Evolutionary conservation across 345 rosid species (phyloP), one percentile per base, ranked within the genome.

Genomic region (Brassica nigra): DNA sequence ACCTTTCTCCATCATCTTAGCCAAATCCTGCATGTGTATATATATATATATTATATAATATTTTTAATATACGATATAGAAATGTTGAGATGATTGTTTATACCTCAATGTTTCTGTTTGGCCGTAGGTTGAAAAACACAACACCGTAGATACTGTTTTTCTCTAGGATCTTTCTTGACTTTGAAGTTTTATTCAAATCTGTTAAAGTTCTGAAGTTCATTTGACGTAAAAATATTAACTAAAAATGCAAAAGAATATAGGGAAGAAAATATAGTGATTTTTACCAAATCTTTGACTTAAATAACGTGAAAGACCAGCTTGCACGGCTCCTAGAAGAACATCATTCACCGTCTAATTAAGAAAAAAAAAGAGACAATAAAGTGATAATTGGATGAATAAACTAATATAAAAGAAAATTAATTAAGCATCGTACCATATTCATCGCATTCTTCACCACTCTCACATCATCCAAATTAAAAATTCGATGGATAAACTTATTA

Each of bases 241-340:
- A 66, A 8, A 23, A 10, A 55, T 30, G 54, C 23, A 31, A 31
- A 64, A 62, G 0, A 33, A n/a, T n/a, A 62, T 3, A 34, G 11
- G 29, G 29, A 9, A 44, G 28, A 65, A 8, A 33, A 3, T 15
- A 18, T 54, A 10, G 20, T 33, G 44, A 54, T 85, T 79, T 70
- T 79, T 70, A 89, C 95, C 86, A 47, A 74, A 80, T 87, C 66
- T 86, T 66, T 89, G 69, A 42, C 80, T 68, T 39, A 89, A 77
- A 71, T 88, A 90, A 6, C 78, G 83, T 28, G 93, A 88, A 70
- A 90, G 85, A 42, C 87, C 92, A 39, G 91, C 92, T 75, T 89
- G 89, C 29, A 87, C 84, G 44, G 84, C 55, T 27, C 92, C 97
- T 31, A 88, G 14, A 12, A 89, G 18, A 20, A 90, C 88, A 72